Conservation (phyloP, 2,329 filamentous ascomycete species). For the Pseudocercospora crystallina region DNA sequence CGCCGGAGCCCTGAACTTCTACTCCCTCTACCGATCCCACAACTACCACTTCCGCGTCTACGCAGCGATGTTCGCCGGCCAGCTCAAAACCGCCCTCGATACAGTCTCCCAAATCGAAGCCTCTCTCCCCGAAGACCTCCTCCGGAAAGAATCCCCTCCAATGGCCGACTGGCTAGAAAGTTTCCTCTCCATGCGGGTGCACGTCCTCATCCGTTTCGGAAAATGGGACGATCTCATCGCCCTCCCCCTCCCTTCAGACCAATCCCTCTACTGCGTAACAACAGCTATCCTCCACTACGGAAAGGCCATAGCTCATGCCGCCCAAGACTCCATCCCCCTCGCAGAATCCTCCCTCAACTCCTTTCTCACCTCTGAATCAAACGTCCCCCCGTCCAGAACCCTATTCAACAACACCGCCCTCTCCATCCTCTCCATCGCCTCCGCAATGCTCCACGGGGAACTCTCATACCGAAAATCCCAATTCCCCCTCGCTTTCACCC, state of each 20-base stretch:
- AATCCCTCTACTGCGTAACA: slow-evolving; percentile 65
- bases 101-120: slow-evolving; percentile 60
- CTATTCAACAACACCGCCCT: slow-evolving; percentile 67
- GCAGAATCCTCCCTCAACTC: slow-evolving; percentile 26
- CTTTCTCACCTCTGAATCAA: slow-evolving; percentile 53
- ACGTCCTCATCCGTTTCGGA: slow-evolving; percentile 72
- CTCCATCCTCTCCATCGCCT: slow-evolving; percentile 61
- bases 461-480: slow-evolving; percentile 66
- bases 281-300: slow-evolving; percentile 69
- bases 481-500: slow-evolving; percentile 51
- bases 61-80: slow-evolving; percentile 73
- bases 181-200: slow-evolving; percentile 66
- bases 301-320: slow-evolving; percentile 55
- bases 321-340: slow-evolving; percentile 2
- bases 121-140: slow-evolving; percentile 62
- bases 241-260: slow-evolving; percentile 58
- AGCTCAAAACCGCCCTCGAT: slow-evolving; percentile 61
- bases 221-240: slow-evolving; percentile 65
- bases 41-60: slow-evolving; percentile 75
- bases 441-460: slow-evolving; percentile 70
- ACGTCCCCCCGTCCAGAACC: slow-evolving; percentile 60
- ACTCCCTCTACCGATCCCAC: slow-evolving; percentile 73
- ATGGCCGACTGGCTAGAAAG: slow-evolving; percentile 80
- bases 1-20: slow-evolving; percentile 67
- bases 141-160: slow-evolving; percentile 64